A percentile compares a stretch with the other conserved stretches of the same genome.
These are phyloP conservation scores for Pichia sp. DNA, from an alignment of 1,139 yeast genomes.

Conservation along the genomic window DNA sequence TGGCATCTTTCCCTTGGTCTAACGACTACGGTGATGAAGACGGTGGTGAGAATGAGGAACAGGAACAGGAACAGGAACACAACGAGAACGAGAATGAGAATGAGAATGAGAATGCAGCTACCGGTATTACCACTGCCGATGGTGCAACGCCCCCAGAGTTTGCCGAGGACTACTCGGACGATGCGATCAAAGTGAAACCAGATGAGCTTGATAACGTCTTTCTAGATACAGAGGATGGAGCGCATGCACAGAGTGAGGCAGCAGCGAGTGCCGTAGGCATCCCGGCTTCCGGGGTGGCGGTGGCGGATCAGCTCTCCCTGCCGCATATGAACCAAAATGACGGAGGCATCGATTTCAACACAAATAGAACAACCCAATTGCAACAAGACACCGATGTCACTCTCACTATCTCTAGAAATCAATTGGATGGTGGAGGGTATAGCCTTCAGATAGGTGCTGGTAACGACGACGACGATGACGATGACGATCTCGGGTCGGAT, in stretches of 20 bases:
- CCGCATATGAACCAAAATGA: background rate
- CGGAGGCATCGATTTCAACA: too few relatives aligned
- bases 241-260: too few relatives aligned
- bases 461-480: conserved; percentile 16
- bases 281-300: background rate
- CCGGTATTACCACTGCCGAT: background rate
- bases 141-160: background rate
- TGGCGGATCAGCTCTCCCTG: background rate
- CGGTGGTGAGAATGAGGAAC: conserved; percentile 11
- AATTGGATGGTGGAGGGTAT: conserved; percentile 35
- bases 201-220: conserved; percentile 14
- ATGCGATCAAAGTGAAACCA: background rate
- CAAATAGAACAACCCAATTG: background rate
- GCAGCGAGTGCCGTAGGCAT: too few relatives aligned
- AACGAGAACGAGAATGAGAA: background rate
- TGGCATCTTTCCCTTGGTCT: conserved; percentile 76
- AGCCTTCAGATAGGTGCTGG: conserved; percentile 13
- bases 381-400: background rate
- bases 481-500: conserved; percentile 39
- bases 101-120: background rate
- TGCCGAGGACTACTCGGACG: conserved; percentile 1
- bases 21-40: conserved; percentile 15
- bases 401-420: background rate
- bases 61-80: background rate
- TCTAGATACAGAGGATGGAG: background rate